Evolutionary conservation across 176 grass and related monocot species (phyloP).

Genomic region (Rhynchospora breviuscula): DNA sequence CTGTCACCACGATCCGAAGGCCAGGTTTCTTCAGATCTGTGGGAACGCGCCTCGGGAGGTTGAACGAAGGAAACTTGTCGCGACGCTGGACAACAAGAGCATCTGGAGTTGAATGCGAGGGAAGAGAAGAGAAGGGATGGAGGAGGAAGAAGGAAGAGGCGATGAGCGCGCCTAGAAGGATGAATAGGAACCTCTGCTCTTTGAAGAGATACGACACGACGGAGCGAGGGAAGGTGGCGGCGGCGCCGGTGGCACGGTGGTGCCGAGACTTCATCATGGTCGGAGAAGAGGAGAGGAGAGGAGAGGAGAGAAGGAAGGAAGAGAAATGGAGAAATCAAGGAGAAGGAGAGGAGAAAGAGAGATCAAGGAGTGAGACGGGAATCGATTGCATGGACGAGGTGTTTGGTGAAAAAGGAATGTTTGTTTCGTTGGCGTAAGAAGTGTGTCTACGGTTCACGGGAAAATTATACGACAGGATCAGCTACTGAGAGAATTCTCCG

Average conservation of each 20-base stretch:
- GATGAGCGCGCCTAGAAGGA: conserved; percentile 85
- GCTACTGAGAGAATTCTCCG: neutral
- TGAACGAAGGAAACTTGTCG: conserved; percentile 5
- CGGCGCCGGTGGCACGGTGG: neutral
- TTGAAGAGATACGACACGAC: conserved; percentile 73
- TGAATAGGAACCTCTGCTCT: conserved; percentile 94
- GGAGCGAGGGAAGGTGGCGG: conserved; percentile 42
- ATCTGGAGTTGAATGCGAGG: conserved; percentile 12
- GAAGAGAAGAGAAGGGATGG: conserved; percentile 58
- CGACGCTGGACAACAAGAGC: conserved; percentile 31
- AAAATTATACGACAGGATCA: neutral
- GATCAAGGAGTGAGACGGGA: neutral
- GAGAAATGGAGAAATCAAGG: neutral
- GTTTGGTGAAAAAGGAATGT: neutral
- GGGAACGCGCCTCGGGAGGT: conserved; percentile 50
- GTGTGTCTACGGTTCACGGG: neutral
- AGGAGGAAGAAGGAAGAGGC: conserved; percentile 96
- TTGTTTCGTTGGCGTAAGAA: neutral
- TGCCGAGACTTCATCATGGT: conserved; percentile 23
- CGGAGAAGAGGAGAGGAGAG: neutral
- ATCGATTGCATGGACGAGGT: neutral
- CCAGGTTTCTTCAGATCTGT: conserved; percentile 47
- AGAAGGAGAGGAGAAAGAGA: neutral
- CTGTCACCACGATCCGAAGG: conserved; percentile 71
- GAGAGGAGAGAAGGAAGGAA: neutral